Evolutionary conservation across 2,329 filamentous ascomycete species (phyloP).

Genomic region (Alternaria burnsii): DNA sequence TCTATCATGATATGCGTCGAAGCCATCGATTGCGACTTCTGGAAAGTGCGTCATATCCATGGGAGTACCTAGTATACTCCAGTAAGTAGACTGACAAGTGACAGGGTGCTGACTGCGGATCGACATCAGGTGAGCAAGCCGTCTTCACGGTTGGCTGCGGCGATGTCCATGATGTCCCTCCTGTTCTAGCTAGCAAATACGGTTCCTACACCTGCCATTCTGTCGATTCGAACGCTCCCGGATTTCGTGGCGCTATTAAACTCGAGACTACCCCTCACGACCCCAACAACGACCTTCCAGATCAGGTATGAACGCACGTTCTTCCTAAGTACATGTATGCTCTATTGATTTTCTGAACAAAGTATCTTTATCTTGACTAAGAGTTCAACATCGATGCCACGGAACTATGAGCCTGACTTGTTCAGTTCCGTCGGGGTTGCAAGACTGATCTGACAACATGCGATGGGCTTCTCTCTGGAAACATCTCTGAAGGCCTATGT

Average conservation of each 20-base stretch:
- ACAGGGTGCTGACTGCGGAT: neutral
- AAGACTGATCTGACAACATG: neutral
- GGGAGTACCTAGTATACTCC: too few species aligned
- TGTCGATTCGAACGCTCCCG: neutral
- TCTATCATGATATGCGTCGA: conserved; percentile 24
- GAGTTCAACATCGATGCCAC: neutral
- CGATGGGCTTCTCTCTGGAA: neutral
- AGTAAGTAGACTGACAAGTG: neutral
- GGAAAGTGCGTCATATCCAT: conserved; percentile 1
- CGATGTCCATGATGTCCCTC: conserved; percentile 1
- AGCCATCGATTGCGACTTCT: conserved; percentile 18
- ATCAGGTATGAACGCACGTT: neutral
- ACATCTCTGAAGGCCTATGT: neutral
- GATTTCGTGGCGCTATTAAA: neutral
- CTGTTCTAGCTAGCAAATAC: neutral
- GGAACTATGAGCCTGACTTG: neutral
- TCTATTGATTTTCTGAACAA: neutral
- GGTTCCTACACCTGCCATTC: conserved; percentile 4
- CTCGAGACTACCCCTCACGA: conserved; percentile 1
- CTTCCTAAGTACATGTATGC: neutral
- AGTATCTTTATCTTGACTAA: neutral
- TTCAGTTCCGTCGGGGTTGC: neutral
- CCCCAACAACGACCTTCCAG: neutral
- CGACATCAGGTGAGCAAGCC: neutral
- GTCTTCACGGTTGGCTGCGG: conserved; percentile 9